phyloP scores from a whole-genome alignment of 495 filamentous ascomycete species.

The Penicillium crystallinum region DNA sequence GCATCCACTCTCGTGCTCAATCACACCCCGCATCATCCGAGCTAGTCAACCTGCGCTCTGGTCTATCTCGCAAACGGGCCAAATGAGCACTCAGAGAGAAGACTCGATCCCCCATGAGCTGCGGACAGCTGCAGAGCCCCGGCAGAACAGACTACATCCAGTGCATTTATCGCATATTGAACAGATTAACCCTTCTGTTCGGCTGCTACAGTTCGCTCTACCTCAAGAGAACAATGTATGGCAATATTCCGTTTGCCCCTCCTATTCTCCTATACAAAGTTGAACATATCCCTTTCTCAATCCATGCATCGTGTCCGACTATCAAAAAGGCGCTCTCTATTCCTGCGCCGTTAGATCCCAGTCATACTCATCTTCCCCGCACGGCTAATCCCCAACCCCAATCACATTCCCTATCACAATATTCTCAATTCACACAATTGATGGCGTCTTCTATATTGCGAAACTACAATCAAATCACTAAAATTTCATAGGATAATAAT shows the following conservation, averaged over 20 bases:
- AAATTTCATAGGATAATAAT: slow-evolving; percentile 11
- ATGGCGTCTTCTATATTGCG: too few species aligned
- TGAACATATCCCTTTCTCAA: neutral
- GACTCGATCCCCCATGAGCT: slow-evolving; percentile 49
- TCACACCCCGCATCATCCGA: neutral
- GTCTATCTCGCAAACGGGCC: slow-evolving; percentile 1
- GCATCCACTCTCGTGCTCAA: neutral
- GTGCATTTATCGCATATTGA: slow-evolving; percentile 46
- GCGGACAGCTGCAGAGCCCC: slow-evolving; percentile 67
- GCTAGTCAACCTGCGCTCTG: neutral
- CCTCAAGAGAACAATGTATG: slow-evolving; percentile 25
- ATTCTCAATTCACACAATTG: too few species aligned
- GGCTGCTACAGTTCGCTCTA: slow-evolving; percentile 44
- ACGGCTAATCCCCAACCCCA: neutral
- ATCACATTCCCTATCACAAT: slow-evolving; percentile 1
- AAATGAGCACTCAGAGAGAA: slow-evolving; percentile 32
- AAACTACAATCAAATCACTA: too few species aligned
- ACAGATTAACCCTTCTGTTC: slow-evolving; percentile 43
- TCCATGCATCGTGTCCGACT: neutral
- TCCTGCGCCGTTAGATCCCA: neutral
- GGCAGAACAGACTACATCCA: slow-evolving; percentile 51
- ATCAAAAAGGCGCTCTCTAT: neutral
- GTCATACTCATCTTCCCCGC: neutral
- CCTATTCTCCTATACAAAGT: neutral
- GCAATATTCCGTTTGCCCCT: neutral